phyloP scores from a whole-genome alignment of 352 stramenopile species.

The Globisporangium mamillatum region DNA sequence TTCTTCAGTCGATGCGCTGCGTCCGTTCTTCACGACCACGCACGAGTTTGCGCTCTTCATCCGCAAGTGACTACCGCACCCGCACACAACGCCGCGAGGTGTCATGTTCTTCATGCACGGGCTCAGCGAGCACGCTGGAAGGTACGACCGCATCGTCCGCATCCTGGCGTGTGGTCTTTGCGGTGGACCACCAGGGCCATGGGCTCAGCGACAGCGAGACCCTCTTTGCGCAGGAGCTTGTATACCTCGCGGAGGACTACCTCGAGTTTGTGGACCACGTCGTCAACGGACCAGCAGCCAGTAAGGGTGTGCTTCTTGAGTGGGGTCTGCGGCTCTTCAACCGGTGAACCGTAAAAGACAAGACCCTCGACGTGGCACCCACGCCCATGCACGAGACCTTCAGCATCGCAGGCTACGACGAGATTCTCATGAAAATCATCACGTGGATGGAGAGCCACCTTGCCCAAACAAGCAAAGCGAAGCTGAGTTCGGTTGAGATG shows the following conservation, averaged over 20 bases:
- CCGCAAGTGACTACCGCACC: constrained; percentile 39
- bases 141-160: constrained; percentile 50
- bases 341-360: constrained; percentile 33
- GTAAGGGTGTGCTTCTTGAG: constrained; percentile 27
- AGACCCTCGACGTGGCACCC: constrained; percentile 43
- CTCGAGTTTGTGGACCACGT: constrained; percentile 55
- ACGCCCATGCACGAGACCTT: constrained; percentile 38
- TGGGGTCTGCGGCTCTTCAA: constrained; percentile 36
- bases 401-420: constrained; percentile 33
- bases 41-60: constrained; percentile 42
- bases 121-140: constrained; percentile 45
- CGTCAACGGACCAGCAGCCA: constrained; percentile 13
- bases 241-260: constrained; percentile 45
- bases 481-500: neutral
- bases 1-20: constrained; percentile 20
- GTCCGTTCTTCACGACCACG: constrained; percentile 31
- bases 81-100: constrained; percentile 21
- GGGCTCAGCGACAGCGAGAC: constrained; percentile 57
- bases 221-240: constrained; percentile 42
- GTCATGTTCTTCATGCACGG: constrained; percentile 59
- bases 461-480: neutral
- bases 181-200: constrained; percentile 62
- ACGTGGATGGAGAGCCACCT: constrained; percentile 32
- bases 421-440: constrained; percentile 29
- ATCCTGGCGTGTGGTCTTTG: constrained; percentile 23